phyloP scores from a whole-genome alignment of 768 basidiomycete genomes.

The Collybia sordida region DNA sequence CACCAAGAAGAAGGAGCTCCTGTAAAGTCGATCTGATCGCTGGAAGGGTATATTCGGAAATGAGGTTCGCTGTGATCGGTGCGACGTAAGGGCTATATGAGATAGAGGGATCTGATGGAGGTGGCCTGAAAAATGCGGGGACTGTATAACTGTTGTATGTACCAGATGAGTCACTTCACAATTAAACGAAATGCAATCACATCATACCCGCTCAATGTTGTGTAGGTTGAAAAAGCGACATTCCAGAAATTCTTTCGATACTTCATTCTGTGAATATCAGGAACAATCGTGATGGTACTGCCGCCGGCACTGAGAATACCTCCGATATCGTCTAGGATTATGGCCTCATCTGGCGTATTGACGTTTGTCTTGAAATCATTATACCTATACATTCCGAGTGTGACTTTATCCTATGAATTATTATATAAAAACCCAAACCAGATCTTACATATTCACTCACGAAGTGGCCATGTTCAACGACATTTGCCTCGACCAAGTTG shows the following conservation, averaged over 20 bases:
- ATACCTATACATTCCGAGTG: conserved; percentile 56
- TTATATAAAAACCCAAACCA: neutral
- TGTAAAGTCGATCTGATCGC: conserved; percentile 42
- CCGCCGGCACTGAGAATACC: conserved; percentile 48
- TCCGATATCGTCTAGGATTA: conserved; percentile 44
- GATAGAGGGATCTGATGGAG: conserved; percentile 33
- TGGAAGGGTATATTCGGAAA: conserved; percentile 45
- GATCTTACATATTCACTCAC: conserved; percentile 31
- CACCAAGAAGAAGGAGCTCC: conserved; percentile 46
- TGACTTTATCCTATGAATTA: conserved; percentile 43
- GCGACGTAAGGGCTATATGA: conserved; percentile 40
- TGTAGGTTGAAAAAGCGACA: conserved; percentile 49
- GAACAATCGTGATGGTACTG: conserved; percentile 41
- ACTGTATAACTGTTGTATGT: conserved; percentile 34
- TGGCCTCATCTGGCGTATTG: conserved; percentile 43
- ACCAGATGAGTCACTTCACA: neutral
- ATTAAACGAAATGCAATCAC: neutral
- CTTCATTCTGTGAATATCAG: conserved; percentile 63
- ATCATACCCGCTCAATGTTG: conserved; percentile 46
- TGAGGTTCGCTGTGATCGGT: conserved; percentile 38
- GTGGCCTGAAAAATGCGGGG: conserved; percentile 50
- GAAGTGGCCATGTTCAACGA: conserved; percentile 51
- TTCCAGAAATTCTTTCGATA: conserved; percentile 70
- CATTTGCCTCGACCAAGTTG: conserved; percentile 44
- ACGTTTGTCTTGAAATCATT: conserved; percentile 34